Evolutionary conservation across 179 eudicot genomes (phyloP).

Genomic region (Beta macrorhiza): DNA sequence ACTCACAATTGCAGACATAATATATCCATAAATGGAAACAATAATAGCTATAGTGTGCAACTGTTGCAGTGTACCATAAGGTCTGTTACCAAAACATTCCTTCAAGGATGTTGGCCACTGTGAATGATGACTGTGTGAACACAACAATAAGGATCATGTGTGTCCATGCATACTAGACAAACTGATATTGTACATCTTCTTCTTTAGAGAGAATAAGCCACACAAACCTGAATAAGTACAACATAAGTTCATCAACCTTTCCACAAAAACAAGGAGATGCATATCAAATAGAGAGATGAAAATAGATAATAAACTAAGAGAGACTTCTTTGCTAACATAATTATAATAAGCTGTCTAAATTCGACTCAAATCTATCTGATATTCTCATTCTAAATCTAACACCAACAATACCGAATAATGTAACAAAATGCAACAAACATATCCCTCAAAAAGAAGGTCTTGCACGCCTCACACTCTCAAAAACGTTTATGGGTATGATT

Average conservation of each 20-base stretch:
- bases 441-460: too few species aligned
- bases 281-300: not conserved
- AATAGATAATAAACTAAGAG: not conserved
- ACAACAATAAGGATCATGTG: conserved; percentile 98
- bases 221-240: conserved; percentile 60
- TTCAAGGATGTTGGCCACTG: conserved; percentile 92
- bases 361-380: too few species aligned
- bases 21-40: not conserved
- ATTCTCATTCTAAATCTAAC: too few species aligned
- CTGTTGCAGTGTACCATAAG: not conserved
- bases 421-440: too few species aligned
- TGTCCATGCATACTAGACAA: conserved; percentile 99
- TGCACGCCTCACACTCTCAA: too few species aligned
- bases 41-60: not conserved
- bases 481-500: not conserved
- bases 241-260: conserved; percentile 23
- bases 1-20: not conserved
- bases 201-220: conserved; percentile 96
- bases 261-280: not conserved
- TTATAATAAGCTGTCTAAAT: too few species aligned
- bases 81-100: conserved; percentile 86
- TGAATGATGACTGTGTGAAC: conserved; percentile 86
- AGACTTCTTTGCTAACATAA: not conserved
- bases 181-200: conserved; percentile 99
- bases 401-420: too few species aligned